Conservation (phyloP, 208 protist genomes). For the Acanthamoeba healyi region DNA sequence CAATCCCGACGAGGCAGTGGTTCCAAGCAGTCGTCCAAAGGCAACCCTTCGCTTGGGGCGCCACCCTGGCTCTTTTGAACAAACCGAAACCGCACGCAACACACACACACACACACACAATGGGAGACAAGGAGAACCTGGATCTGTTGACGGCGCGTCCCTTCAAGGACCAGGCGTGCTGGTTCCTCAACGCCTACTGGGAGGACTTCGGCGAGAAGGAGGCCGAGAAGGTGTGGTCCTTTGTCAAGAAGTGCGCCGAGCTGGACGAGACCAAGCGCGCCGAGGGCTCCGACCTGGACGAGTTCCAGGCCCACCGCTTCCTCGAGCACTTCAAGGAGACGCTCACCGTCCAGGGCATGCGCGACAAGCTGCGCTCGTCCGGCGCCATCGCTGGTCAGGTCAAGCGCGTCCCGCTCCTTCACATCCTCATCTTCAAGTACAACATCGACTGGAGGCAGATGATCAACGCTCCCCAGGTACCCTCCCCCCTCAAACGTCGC, state of each 20-base stretch:
- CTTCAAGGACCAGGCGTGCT: slow-evolving; percentile 77
- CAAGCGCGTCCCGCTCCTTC: slow-evolving; percentile 69
- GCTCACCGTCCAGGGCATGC: slow-evolving; percentile 66
- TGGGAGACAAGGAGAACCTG: neutral
- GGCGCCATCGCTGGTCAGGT: slow-evolving; percentile 58
- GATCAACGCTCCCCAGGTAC: slow-evolving; percentile 76
- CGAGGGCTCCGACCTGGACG: slow-evolving; percentile 72
- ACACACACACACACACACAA: too few species aligned
- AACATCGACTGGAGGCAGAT: slow-evolving; percentile 58
- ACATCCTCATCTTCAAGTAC: slow-evolving; percentile 72
- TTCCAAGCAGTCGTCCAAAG: too few species aligned
- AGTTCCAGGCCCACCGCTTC: slow-evolving; percentile 79
- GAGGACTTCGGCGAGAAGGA: slow-evolving; percentile 48
- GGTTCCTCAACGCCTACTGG: slow-evolving; percentile 79
- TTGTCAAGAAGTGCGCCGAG: slow-evolving; percentile 31
- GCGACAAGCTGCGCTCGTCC: slow-evolving; percentile 69
- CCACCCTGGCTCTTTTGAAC: too few species aligned
- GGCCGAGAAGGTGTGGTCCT: slow-evolving; percentile 76
- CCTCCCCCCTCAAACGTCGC: neutral
- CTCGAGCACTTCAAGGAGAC: slow-evolving; percentile 79
- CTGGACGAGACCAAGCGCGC: slow-evolving; percentile 72
- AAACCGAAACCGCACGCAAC: too few species aligned
- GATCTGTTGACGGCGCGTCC: neutral
- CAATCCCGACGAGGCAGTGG: too few species aligned
- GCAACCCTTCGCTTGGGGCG: too few species aligned